Evolutionary conservation across 2,329 filamentous ascomycete species (phyloP), one percentile per base, ranked within the genome.

Genomic region (Cordyceps fumosorosea): DNA sequence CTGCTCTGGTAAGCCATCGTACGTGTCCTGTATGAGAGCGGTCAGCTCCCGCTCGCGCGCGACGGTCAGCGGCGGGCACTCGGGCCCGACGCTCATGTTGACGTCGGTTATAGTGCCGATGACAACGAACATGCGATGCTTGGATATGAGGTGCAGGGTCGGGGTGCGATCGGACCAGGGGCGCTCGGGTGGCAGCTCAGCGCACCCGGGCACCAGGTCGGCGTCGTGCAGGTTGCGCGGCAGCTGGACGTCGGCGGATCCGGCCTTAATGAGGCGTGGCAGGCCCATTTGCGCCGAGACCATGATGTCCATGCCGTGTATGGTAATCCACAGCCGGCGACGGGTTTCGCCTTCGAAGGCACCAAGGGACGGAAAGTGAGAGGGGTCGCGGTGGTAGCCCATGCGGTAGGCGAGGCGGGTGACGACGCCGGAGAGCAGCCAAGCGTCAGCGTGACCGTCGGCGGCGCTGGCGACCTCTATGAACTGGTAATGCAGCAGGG

Each of bases 261-360:
- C 65, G 1, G 64, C 42, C 0, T 67, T 66, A 14, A 81, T 74
- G 73, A 81, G 78, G n/a, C 77, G 77, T 2, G 80, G 80, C 20
- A 81, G 69, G 0, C 79, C 80, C 44, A 80, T 71, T 60, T 80
- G 76, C 48, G 79, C 80, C 0, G 77, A 80, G 47, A 80, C 72
- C 10, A 81, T 64, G 0, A 77, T 70, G 40, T 82, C 80, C 4
- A 80, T 66, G 65, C 78, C 77, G 50, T 71, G 74, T 1, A 77
- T 73, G 59, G 76, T 74, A 29, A 78, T 69, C 77, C 80, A 82
- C 0, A 73, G 69, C 3, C 79, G 72, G 3, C 80, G 76, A n/a
- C 80, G 75, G 70, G 81, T 77, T 67, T 82, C 80, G 3, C 72
- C 74, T 29, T 80, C 75, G 47, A 81, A 81, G 0, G 76, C 72